Evolutionary conservation across 805 yeast species (phyloP), one percentile per base, ranked within the genome.

Genomic region (Hanseniaspora singularis): DNA sequence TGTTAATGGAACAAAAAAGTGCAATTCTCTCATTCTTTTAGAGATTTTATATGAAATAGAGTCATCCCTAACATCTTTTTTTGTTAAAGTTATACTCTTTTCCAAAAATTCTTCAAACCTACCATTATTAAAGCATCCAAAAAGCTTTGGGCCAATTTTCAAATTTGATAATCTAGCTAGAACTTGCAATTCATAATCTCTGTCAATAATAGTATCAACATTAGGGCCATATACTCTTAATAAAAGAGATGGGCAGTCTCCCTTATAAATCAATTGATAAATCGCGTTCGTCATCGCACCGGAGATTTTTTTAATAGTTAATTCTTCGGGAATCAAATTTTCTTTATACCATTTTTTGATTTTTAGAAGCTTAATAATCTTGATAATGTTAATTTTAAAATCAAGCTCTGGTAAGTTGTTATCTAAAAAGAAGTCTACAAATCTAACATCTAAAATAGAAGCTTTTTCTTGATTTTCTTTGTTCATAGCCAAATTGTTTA

Each of bases 201-300:
- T 69, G 62, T 92, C 96, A 53, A 92, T 87, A 50, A 92, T 76
- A 39, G 79, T 72, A 49, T 78, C 94, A 8, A 80, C 94, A 57
- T 86, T 84, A 31, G 83, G 80, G 18, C 98, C 98, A 57, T 87
- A 92, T 4, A 92, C 76, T 53, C 98, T 67, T 51, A 92, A 65
- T 36, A 92, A 64, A 30, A 92, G 65, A 10, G 77, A 65, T 20
- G 81, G 88, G 76, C 77, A 46, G 82, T 79, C 9, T 18, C 42
- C 15, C 5, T 24, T 26, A 19, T 44, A 38, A 55, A 73, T 79
- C 3, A 92, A 73, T 56, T 77, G 77, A 61, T 81, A 92, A 46
- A 89, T 82, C 28, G 88, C 81, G 61, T 92, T 92, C 18, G 97
- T 92, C 60, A 92, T 71, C 0, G 98, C 98, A 18, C 98, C 97